Conservation (phyloP, 2,329 filamentous ascomycete species). For the Fusarium virguliforme region DNA sequence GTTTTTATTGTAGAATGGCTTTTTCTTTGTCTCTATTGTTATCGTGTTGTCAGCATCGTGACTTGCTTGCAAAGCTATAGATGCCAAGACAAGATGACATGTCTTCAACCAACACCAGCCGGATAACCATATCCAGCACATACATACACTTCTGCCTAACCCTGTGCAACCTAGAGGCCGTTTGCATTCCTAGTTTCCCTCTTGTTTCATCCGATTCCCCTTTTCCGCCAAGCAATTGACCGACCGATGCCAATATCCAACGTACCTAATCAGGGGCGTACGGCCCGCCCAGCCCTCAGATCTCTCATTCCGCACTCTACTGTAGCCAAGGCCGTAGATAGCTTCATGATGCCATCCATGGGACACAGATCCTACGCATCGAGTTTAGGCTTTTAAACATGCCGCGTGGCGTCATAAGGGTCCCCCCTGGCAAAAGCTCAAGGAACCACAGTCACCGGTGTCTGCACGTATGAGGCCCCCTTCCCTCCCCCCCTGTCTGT, state of each 20-base stretch:
- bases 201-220: conserved; percentile 2
- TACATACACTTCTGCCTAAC: conserved; percentile 2
- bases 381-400: conserved; percentile 12
- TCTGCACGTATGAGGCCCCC: not conserved
- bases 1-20: not conserved
- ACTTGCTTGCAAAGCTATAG: not conserved
- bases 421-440: not conserved
- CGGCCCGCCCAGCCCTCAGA: not conserved
- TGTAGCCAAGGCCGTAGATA: not conserved
- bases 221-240: not conserved
- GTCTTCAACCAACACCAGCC: not conserved
- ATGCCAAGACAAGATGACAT: not conserved
- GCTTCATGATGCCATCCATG: conserved; percentile 5
- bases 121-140: not conserved
- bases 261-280: not conserved
- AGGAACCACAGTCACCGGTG: conserved; percentile 6
- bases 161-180: not conserved
- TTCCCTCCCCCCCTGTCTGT: conserved; percentile 9
- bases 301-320: not conserved
- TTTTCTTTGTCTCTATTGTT: not conserved
- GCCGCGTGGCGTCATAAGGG: conserved; percentile 17
- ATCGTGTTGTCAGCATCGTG: not conserved
- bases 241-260: not conserved
- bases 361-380: conserved; percentile 9
- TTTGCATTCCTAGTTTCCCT: conserved; percentile 9